Evolutionary conservation across 202 grass and related monocot genomes (phyloP).

Genomic region (Panicum virgatum): DNA sequence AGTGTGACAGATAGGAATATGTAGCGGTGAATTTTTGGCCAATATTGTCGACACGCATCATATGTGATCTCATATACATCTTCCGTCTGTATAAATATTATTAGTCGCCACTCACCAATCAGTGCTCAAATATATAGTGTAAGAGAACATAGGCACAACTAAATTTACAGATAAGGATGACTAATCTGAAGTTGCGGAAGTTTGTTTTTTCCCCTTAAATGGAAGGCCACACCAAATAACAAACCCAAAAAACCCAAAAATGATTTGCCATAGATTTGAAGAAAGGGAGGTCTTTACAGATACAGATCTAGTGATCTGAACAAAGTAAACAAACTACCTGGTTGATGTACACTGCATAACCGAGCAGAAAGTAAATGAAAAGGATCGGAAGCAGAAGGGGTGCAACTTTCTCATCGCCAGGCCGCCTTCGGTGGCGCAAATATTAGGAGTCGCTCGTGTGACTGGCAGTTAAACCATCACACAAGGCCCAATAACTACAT

Average conservation of each 20-base stretch:
- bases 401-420: too few species aligned
- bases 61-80: slow-evolving; percentile 86
- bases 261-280: not conserved
- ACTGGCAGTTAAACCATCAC: too few species aligned
- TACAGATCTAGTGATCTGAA: slow-evolving; percentile 5
- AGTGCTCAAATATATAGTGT: not conserved
- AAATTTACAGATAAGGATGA: not conserved
- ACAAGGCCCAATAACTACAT: too few species aligned
- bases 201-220: not conserved
- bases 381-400: slow-evolving; percentile 89
- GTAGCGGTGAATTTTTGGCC: slow-evolving; percentile 77
- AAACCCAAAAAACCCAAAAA: not conserved
- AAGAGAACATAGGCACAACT: not conserved
- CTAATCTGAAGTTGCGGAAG: not conserved
- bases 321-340: slow-evolving; percentile 59
- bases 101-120: slow-evolving; percentile 28
- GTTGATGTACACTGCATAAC: slow-evolving; percentile 84
- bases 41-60: slow-evolving; percentile 83
- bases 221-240: not conserved
- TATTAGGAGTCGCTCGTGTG: too few species aligned
- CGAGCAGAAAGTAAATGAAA: slow-evolving; percentile 76
- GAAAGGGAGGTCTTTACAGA: not conserved
- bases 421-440: too few species aligned
- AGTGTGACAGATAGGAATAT: slow-evolving; percentile 61
- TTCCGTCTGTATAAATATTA: slow-evolving; percentile 62